Percentiles rank a stretch among this genome's conserved stretches.
These are phyloP conservation scores for Sugiyamaella valdiviana DNA, from an alignment of 805 yeast species.

Conservation along the genomic window DNA sequence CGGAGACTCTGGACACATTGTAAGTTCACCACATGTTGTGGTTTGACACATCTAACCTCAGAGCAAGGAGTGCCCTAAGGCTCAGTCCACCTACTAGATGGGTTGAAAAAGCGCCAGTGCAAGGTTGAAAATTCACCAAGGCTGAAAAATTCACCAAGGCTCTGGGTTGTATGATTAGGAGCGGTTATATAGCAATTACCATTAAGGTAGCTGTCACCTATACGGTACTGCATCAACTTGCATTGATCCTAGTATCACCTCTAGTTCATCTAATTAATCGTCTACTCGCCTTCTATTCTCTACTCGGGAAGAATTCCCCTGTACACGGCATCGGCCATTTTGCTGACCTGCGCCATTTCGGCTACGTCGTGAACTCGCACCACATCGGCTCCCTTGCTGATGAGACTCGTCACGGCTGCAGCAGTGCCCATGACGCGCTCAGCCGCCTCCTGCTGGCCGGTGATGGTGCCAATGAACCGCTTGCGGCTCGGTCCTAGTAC, in stretches of 20 bases:
- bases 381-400: slow-evolving; percentile 68
- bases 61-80: slow-evolving; percentile 57
- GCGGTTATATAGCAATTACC: neutral
- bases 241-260: too few relatives aligned
- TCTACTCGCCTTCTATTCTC: too few relatives aligned
- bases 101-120: neutral
- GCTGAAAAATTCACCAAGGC: too few relatives aligned
- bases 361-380: slow-evolving; percentile 83
- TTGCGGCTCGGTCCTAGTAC: slow-evolving; percentile 87
- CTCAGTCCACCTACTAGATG: neutral
- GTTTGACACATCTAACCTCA: neutral
- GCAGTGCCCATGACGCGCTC: slow-evolving; percentile 74
- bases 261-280: neutral
- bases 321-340: slow-evolving; percentile 71
- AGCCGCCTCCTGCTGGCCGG: slow-evolving; percentile 48
- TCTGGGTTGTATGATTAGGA: neutral
- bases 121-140: too few relatives aligned
- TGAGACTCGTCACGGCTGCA: slow-evolving; percentile 65
- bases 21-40: neutral
- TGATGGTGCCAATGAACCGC: slow-evolving; percentile 71
- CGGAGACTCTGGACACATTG: slow-evolving; percentile 70
- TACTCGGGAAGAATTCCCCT: too few relatives aligned
- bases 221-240: too few relatives aligned
- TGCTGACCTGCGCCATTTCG: slow-evolving; percentile 48
- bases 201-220: too few relatives aligned